Conservation (phyloP, 306 rosid species). For the Acacia acuminata region DNA sequence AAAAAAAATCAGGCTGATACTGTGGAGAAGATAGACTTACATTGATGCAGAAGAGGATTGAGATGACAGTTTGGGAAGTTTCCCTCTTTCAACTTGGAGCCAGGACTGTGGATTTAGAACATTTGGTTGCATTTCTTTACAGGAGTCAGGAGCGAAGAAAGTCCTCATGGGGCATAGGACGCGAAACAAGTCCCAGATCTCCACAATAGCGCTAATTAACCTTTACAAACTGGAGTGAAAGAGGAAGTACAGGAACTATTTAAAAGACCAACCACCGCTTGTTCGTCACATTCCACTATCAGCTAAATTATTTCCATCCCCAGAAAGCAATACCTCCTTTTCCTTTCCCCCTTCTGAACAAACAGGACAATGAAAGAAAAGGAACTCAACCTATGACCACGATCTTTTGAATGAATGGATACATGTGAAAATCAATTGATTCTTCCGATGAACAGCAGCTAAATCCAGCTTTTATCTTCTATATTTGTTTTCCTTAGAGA, state of each 20-base stretch:
- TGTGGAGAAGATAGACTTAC: constrained; percentile 47
- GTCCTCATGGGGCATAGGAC: constrained; percentile 84
- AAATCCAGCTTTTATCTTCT: constrained; percentile 9
- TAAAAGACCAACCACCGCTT: constrained; percentile 25
- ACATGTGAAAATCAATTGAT: constrained; percentile 5
- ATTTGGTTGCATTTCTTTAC: constrained; percentile 73
- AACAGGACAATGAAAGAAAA: neutral
- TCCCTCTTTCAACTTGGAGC: constrained; percentile 98
- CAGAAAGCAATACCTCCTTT: constrained; percentile 33
- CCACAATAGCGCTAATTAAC: constrained; percentile 57
- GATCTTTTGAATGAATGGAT: neutral
- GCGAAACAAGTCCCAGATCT: constrained; percentile 78
- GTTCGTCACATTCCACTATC: constrained; percentile 39
- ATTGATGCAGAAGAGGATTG: constrained; percentile 69
- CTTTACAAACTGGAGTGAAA: constrained; percentile 32
- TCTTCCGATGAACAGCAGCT: constrained; percentile 20
- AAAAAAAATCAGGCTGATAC: constrained; percentile 7
- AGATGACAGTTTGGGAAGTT: constrained; percentile 65
- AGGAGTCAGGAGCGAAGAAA: constrained; percentile 76
- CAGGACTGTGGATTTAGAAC: constrained; percentile 86
- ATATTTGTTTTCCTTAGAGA: neutral
- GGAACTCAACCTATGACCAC: neutral
- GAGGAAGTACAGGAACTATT: constrained; percentile 12
- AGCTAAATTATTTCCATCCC: constrained; percentile 32
- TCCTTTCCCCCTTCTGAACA: constrained; percentile 13